These are phyloP conservation scores for Mycogone perniciosa DNA, from an alignment of 2,329 filamentous ascomycete genomes.

Conservation along the genomic window DNA sequence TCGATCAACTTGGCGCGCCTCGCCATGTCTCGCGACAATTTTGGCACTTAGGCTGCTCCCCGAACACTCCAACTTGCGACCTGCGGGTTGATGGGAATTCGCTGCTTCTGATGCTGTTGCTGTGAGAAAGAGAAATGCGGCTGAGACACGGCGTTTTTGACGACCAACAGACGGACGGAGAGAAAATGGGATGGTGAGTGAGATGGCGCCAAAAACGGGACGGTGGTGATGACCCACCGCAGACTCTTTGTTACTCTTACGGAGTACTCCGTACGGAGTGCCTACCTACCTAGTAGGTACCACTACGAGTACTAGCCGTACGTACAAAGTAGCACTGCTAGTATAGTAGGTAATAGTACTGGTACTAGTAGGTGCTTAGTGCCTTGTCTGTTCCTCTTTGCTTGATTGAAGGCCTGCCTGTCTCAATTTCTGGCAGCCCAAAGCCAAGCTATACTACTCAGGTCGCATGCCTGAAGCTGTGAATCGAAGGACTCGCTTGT, in stretches of 20 bases:
- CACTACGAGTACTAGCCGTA: background rate
- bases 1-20: background rate
- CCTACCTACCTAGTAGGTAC: background rate
- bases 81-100: background rate
- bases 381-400: no score
- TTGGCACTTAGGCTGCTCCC: background rate
- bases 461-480: no score
- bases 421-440: no score
- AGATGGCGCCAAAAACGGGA: slow-evolving; percentile 12
- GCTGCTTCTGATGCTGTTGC: background rate
- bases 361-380: no score
- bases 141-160: background rate
- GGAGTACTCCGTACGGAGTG: slow-evolving; percentile 1
- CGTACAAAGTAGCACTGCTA: no score
- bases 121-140: background rate
- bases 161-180: background rate
- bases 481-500: no score
- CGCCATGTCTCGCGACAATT: background rate
- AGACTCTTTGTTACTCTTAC: background rate
- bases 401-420: no score
- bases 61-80: no score
- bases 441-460: no score
- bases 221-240: slow-evolving; percentile 1
- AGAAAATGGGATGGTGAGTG: background rate
- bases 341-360: no score